Evolutionary conservation across 2,329 filamentous ascomycete species (phyloP).

Genomic region (Fusarium chuoi): DNA sequence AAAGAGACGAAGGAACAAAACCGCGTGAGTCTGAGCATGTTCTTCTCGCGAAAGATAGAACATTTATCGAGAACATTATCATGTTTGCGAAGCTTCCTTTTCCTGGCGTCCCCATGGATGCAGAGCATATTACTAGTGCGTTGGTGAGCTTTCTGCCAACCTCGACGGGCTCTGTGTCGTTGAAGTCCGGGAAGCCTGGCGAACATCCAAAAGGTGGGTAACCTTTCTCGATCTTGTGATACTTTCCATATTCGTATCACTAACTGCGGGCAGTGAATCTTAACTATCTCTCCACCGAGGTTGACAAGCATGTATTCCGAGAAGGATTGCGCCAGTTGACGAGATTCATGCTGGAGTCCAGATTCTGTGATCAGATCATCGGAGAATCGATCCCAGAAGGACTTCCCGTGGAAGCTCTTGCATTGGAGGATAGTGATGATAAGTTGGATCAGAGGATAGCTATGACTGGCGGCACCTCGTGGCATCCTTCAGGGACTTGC

Average conservation of each 20-base stretch:
- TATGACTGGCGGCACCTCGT: slow-evolving; percentile 54
- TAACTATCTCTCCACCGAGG: slow-evolving; percentile 41
- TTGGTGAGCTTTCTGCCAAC: slow-evolving; percentile 41
- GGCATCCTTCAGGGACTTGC: slow-evolving; percentile 63
- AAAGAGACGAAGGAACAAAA: slow-evolving; percentile 48
- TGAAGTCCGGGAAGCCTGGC: slow-evolving; percentile 33
- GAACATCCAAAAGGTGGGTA: slow-evolving; percentile 38
- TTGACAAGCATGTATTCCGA: slow-evolving; percentile 39
- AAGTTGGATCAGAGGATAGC: slow-evolving; percentile 39
- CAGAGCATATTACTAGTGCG: slow-evolving; percentile 39
- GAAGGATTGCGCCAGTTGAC: slow-evolving; percentile 38
- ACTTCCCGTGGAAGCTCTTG: slow-evolving; percentile 23
- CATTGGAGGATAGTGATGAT: slow-evolving; percentile 29
- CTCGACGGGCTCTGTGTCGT: slow-evolving; percentile 34
- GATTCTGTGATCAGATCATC: slow-evolving; percentile 29
- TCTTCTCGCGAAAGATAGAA: slow-evolving; percentile 45
- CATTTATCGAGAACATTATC: slow-evolving; percentile 40
- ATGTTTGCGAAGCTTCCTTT: slow-evolving; percentile 40
- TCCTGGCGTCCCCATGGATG: slow-evolving; percentile 32
- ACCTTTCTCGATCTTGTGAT: not conserved
- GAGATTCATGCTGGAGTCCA: slow-evolving; percentile 37
- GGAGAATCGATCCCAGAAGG: slow-evolving; percentile 37
- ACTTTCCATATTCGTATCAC: not conserved
- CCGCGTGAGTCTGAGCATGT: slow-evolving; percentile 45
- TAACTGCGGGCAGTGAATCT: slow-evolving; percentile 29